A percentile compares a stretch with the other conserved stretches of the same genome.
These are phyloP conservation scores for Suillus hirtellus DNA, from an alignment of 768 basidiomycete species.

Conservation along the genomic window DNA sequence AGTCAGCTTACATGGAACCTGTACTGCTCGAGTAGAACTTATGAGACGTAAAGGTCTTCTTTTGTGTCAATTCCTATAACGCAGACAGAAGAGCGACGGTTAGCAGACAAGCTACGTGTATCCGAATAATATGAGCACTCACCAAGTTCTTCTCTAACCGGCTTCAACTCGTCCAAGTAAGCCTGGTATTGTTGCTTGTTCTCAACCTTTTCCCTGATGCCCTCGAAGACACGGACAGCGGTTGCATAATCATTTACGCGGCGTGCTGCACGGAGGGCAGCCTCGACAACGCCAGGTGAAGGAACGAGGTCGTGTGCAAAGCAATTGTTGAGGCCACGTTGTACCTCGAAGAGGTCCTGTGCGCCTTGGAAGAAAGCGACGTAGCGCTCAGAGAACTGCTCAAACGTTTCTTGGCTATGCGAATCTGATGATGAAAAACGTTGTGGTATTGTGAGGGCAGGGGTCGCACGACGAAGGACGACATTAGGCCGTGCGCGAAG, in stretches of 20 bases:
- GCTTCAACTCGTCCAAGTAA: slow-evolving; percentile 89
- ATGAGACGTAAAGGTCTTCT: slow-evolving; percentile 63
- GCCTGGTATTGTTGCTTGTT: slow-evolving; percentile 93
- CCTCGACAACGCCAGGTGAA: slow-evolving; percentile 79
- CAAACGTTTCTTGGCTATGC: slow-evolving; percentile 90
- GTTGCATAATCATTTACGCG: slow-evolving; percentile 97
- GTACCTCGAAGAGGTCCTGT: slow-evolving; percentile 97
- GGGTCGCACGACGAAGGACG: slow-evolving; percentile 36
- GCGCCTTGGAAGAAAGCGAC: slow-evolving; percentile 90
- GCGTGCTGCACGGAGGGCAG: slow-evolving; percentile 82
- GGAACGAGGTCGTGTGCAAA: slow-evolving; percentile 98
- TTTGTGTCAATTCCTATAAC: slow-evolving; percentile 55
- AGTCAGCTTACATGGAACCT: slow-evolving; percentile 5
- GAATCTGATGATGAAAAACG: slow-evolving; percentile 48
- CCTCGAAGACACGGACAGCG: slow-evolving; percentile 95
- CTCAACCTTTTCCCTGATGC: slow-evolving; percentile 96
- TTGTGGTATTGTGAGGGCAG: slow-evolving; percentile 40
- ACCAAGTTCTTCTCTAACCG: slow-evolving; percentile 92
- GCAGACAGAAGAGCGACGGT: slow-evolving; percentile 5
- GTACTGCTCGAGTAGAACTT: slow-evolving; percentile 23
- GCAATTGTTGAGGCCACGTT: slow-evolving; percentile 99
- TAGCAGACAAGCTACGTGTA: neutral
- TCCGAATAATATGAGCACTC: slow-evolving; percentile 21
- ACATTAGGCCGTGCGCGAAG: slow-evolving; percentile 61
- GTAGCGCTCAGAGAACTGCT: slow-evolving; percentile 92